These are phyloP conservation scores for Penicillium robsamsonii DNA, from an alignment of 495 filamentous ascomycete species.

Conservation along the genomic window DNA sequence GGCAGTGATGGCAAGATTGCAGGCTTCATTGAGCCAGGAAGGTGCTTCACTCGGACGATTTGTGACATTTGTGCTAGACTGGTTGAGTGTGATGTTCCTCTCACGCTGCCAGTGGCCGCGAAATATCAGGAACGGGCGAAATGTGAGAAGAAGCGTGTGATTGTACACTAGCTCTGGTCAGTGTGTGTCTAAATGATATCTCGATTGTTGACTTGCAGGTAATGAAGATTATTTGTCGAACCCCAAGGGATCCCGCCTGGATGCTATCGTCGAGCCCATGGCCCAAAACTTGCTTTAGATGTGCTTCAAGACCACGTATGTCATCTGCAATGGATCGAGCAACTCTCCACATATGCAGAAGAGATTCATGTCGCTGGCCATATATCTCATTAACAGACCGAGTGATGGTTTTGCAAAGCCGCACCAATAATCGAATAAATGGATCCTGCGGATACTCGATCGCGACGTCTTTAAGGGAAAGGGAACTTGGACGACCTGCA, in stretches of 20 bases:
- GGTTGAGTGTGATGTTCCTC: constrained; percentile 20
- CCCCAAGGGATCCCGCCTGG: constrained; percentile 34
- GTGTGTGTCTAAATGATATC: background rate
- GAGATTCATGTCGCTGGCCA: constrained; percentile 39
- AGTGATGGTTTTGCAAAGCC: constrained; percentile 35
- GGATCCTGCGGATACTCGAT: constrained; percentile 38
- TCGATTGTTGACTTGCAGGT: constrained; percentile 30
- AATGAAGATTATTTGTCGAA: constrained; percentile 36
- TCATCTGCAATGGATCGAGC: constrained; percentile 40
- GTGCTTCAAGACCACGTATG: constrained; percentile 30
- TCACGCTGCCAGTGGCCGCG: constrained; percentile 40
- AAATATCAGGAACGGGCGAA: constrained; percentile 47
- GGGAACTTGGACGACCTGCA: constrained; percentile 37
- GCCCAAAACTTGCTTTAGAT: constrained; percentile 32
- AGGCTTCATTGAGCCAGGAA: constrained; percentile 46
- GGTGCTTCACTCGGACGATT: constrained; percentile 36
- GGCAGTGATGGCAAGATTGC: constrained; percentile 34
- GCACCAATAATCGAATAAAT: constrained; percentile 31
- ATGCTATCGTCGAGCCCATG: constrained; percentile 34
- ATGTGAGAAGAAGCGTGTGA: constrained; percentile 41
- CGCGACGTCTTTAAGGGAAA: constrained; percentile 35
- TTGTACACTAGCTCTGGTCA: constrained; percentile 37
- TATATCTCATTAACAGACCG: constrained; percentile 42
- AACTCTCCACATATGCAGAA: constrained; percentile 45
- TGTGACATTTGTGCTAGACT: background rate